Percentiles rank a stretch among this genome's conserved stretches.
These are phyloP conservation scores for Poterioochromonas sp. DNA, from an alignment of 352 stramenopile genomes.

Conservation along the genomic window DNA sequence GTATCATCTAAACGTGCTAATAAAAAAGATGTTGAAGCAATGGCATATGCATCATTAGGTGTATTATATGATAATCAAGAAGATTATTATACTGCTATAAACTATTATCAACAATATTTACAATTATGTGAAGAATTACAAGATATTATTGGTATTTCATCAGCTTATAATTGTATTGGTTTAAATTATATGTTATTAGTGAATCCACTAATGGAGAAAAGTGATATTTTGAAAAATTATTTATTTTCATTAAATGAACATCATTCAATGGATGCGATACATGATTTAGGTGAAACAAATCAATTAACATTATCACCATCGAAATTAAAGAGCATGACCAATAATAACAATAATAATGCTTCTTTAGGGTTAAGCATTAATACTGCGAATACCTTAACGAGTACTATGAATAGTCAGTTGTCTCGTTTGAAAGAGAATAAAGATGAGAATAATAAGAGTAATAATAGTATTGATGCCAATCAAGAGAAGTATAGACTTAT, in stretches of 20 bases:
- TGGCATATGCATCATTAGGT: constrained; percentile 63
- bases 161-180: constrained; percentile 70
- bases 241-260: constrained; percentile 14
- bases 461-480: too few species aligned
- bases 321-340: too few species aligned
- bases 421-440: too few species aligned
- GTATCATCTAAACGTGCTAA: constrained; percentile 63
- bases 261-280: too few species aligned
- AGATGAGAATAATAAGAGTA: too few species aligned
- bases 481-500: too few species aligned
- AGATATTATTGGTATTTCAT: constrained; percentile 57
- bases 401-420: too few species aligned
- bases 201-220: not conserved
- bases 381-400: too few species aligned
- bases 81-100: constrained; percentile 63
- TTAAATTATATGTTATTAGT: constrained; percentile 60
- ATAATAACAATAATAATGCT: too few species aligned
- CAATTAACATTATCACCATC: too few species aligned
- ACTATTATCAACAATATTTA: constrained; percentile 67
- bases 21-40: constrained; percentile 64
- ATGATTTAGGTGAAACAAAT: too few species aligned
- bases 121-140: constrained; percentile 65
- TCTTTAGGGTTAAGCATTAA: too few species aligned
- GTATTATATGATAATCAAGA: constrained; percentile 72
- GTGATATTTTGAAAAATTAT: not conserved